Base-by-base conservation (phyloP, 2,329 filamentous ascomycete genomes). In the Claviceps sp. region DNA sequence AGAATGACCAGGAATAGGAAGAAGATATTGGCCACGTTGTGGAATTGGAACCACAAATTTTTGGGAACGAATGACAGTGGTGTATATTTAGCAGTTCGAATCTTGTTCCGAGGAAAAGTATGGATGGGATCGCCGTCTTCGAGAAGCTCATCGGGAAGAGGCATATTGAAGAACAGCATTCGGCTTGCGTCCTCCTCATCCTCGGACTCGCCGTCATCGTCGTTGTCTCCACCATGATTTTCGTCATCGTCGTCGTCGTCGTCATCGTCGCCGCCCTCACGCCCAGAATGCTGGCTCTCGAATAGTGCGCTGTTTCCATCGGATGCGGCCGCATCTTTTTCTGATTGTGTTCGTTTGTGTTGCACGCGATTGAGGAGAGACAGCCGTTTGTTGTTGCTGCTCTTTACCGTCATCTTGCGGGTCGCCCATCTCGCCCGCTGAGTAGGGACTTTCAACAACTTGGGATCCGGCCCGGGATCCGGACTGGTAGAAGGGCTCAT, bases 1-100 rank as follows among this genome's bases (percentile, higher is more conserved):
- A 98, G 78, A 64, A 98, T 95, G 65, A 96, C 90, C 61, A 91
- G 79, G 71, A 97, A 96, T 60, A 97, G 75, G 77, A 98, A 98
- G 72, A 97, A 98, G 51, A 97, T 85, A 68, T 98, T 98, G 64
- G 93, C 93, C 62, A 98, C 85, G 64, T 97, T 97, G 70, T 98
- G 91, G 65, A 98, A 97, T 69, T 98, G 94, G 58, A 95, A 88
- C 82, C 85, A 98, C 63, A 98, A 65, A 69, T 98, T 97, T 73
- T 97, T 97, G 14, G 93, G 93, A 30, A 98, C 69, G 69, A 98
- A 98, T 55, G 87, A 95, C 57, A 98, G 69, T 8, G 94, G 85
- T 7, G 93, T 98, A 68, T 98, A 98, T 70, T 97, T 98, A 54
- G 93, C 88, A 3, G 93, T 98, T 60, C 94, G 80, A 66, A 98